Evolutionary conservation across 805 yeast species (phyloP).

Genomic region (Candida mattraensis): DNA sequence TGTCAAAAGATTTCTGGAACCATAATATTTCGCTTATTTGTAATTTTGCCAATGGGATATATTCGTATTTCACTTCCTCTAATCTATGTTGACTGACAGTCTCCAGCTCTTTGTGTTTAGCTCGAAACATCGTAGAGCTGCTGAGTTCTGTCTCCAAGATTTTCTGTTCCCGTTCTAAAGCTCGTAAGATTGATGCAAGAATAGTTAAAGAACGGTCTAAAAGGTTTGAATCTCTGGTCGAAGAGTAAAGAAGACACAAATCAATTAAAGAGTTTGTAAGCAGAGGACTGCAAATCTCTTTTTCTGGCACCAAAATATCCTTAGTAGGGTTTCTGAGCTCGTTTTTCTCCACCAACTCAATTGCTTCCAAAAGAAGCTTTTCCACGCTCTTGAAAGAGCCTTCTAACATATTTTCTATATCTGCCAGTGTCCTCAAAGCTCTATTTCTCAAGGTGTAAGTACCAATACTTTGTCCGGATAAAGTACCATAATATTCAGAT

Average conservation of each 20-base stretch:
- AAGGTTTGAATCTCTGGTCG: constrained; percentile 20
- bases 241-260: constrained; percentile 29
- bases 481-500: constrained; percentile 29
- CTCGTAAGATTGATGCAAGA: constrained; percentile 33
- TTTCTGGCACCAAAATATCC: constrained; percentile 22
- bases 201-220: constrained; percentile 35
- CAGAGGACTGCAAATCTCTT: constrained; percentile 21
- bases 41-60: constrained; percentile 39
- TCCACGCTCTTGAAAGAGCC: constrained; percentile 29
- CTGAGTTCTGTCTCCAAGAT: constrained; percentile 16
- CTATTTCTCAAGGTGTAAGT: constrained; percentile 31
- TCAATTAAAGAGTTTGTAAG: constrained; percentile 32
- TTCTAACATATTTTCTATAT: constrained; percentile 23
- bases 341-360: constrained; percentile 25
- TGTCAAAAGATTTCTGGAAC: constrained; percentile 31
- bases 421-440: constrained; percentile 39
- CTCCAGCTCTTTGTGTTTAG: constrained; percentile 11
- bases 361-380: constrained; percentile 29
- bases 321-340: constrained; percentile 21
- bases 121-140: constrained; percentile 17
- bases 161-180: constrained; percentile 30
- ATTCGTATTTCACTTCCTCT: constrained; percentile 28
- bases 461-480: constrained; percentile 23
- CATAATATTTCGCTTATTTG: constrained; percentile 45
- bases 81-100: constrained; percentile 23